phyloP scores from a whole-genome alignment of 1,284 basidiomycete genomes.

The Somion occarium region DNA sequence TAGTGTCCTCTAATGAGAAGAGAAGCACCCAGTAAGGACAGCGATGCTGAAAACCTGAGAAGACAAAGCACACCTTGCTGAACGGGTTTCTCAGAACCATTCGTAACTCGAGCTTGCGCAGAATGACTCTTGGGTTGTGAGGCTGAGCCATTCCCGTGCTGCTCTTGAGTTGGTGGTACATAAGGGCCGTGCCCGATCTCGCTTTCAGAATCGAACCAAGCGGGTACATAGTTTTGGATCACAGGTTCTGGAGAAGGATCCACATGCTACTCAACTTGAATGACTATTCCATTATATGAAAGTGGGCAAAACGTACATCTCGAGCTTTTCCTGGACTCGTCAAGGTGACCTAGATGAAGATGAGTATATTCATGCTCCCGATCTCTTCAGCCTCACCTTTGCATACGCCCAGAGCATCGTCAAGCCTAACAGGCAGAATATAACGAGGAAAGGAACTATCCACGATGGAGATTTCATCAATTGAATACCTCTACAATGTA shows the following conservation, averaged over 20 bases:
- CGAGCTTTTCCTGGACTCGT: conserved; percentile 67
- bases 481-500: not conserved
- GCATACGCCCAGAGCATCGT: conserved; percentile 73
- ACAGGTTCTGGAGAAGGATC: conserved; percentile 24
- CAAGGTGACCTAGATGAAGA: conserved; percentile 44
- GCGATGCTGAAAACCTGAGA: not conserved
- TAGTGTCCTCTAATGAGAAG: conserved; percentile 14
- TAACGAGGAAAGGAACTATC: conserved; percentile 53
- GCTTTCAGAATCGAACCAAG: conserved; percentile 23
- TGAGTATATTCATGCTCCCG: not conserved
- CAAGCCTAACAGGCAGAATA: conserved; percentile 56
- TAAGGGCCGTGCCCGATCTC: conserved; percentile 20
- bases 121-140: not conserved
- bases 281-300: not conserved
- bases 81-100: not conserved
- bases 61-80: not conserved
- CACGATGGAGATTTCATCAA: not conserved
- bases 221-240: conserved; percentile 15
- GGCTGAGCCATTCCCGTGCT: no score
- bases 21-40: no score
- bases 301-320: conserved; percentile 43
- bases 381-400: conserved; percentile 38
- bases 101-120: not conserved
- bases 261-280: conserved; percentile 22
- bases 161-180: not conserved